Evolutionary conservation across 1,139 yeast species (phyloP).

Genomic region (Taphrina wiesneri): DNA sequence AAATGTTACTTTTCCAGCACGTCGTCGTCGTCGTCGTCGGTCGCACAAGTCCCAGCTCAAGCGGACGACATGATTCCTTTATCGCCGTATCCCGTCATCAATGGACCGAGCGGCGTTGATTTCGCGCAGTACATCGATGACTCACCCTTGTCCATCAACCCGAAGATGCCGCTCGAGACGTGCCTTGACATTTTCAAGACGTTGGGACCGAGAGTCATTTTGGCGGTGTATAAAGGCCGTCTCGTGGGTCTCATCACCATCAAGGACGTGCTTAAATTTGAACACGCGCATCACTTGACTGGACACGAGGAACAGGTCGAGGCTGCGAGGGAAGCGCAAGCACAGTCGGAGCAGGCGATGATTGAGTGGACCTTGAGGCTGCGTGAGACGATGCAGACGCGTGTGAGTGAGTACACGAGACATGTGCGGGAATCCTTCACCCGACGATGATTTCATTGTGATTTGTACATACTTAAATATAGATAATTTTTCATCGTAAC

Average conservation of each 20-base stretch:
- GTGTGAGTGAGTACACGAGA: not conserved
- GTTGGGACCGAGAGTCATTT: constrained; percentile 74
- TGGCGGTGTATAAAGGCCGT: constrained; percentile 59
- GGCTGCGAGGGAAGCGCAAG: not conserved
- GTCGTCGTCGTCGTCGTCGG: not conserved
- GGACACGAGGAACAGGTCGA: not conserved
- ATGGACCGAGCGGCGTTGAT: constrained; percentile 40
- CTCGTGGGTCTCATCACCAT: constrained; percentile 65
- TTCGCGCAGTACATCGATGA: constrained; percentile 55
- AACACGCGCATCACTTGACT: constrained; percentile 15
- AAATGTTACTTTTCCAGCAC: constrained; percentile 41
- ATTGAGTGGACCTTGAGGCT: not conserved
- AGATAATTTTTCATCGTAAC: not conserved
- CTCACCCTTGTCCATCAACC: constrained; percentile 65
- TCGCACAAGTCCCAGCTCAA: not conserved
- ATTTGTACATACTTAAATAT: not conserved
- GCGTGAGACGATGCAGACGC: not conserved
- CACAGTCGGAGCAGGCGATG: not conserved
- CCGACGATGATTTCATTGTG: not conserved
- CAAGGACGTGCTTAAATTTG: constrained; percentile 63
- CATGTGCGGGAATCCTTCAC: constrained; percentile 2
- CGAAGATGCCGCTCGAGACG: constrained; percentile 60
- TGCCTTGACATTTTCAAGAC: constrained; percentile 70
- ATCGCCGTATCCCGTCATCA: not conserved
- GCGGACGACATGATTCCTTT: constrained; percentile 6